Evolutionary conservation across 495 filamentous ascomycete species (phyloP).

Genomic region (Penicillium daleae): DNA sequence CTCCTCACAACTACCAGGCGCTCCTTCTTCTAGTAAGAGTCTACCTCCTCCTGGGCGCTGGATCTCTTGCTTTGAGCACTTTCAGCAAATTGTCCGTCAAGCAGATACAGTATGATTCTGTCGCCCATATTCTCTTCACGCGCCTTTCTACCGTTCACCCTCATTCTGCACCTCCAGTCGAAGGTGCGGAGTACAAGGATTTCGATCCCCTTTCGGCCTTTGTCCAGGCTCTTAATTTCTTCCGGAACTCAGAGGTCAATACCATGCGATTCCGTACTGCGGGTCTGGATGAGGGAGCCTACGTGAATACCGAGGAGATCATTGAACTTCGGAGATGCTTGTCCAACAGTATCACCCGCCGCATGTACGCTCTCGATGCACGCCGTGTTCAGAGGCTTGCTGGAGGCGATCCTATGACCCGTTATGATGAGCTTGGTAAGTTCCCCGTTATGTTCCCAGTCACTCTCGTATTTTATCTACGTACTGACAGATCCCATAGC

Average conservation of each 20-base stretch:
- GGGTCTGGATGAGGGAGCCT: constrained; percentile 44
- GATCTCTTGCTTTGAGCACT: constrained; percentile 54
- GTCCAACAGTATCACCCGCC: constrained; percentile 45
- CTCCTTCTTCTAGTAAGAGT: constrained; percentile 58
- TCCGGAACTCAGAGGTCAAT: constrained; percentile 40
- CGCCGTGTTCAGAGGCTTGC: constrained; percentile 46
- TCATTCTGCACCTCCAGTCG: constrained; percentile 44
- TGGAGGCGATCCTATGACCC: constrained; percentile 40
- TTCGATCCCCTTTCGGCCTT: constrained; percentile 49
- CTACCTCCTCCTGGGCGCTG: constrained; percentile 57
- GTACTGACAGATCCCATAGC: constrained; percentile 28
- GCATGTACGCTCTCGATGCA: constrained; percentile 47
- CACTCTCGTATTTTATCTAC: background rate
- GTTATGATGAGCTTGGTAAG: constrained; percentile 46
- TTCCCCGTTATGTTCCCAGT: background rate
- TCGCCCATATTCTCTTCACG: constrained; percentile 61
- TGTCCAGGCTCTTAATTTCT: constrained; percentile 47
- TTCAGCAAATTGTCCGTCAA: constrained; percentile 63
- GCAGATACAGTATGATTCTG: constrained; percentile 61
- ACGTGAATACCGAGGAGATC: constrained; percentile 45
- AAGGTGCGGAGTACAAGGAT: constrained; percentile 47
- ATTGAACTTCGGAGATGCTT: constrained; percentile 43
- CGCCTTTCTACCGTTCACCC: constrained; percentile 62
- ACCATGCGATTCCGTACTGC: constrained; percentile 36
- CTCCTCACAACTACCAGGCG: constrained; percentile 62